phyloP scores from a whole-genome alignment of 2,329 filamentous ascomycete species.

The Venturia asperata region DNA sequence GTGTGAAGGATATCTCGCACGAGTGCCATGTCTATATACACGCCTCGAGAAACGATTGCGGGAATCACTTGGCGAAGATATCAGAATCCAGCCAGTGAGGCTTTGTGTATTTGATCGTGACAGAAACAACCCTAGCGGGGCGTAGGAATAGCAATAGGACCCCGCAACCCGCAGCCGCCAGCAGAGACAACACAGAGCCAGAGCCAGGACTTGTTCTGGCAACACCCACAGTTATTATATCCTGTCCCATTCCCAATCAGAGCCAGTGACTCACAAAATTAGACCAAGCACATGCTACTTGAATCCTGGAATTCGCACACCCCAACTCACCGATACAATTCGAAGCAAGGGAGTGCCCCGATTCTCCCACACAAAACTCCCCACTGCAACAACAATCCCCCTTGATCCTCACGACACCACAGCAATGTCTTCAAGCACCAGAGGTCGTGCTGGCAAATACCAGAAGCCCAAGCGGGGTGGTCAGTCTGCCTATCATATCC shows the following conservation, averaged over 20 bases:
- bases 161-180: neutral
- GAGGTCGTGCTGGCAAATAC: constrained; percentile 88
- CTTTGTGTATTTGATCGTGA: neutral
- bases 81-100: neutral
- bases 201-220: neutral
- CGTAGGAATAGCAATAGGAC: neutral
- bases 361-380: neutral
- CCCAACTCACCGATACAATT: neutral
- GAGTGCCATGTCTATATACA: too few relatives aligned
- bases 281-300: neutral
- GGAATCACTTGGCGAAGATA: too few relatives aligned
- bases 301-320: neutral
- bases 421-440: constrained; percentile 17
- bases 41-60: too few relatives aligned
- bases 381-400: neutral
- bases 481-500: constrained; percentile 37
- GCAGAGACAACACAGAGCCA: neutral
- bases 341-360: neutral
- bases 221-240: neutral
- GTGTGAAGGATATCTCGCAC: too few relatives aligned
- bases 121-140: neutral
- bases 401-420: neutral
- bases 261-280: neutral
- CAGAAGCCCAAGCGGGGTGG: constrained; percentile 90
- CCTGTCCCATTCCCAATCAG: neutral